Evolutionary conservation across 164 flowering plant species (phyloP), one percentile per base, ranked within the genome.

Genomic region (Brasenia schreberi): DNA sequence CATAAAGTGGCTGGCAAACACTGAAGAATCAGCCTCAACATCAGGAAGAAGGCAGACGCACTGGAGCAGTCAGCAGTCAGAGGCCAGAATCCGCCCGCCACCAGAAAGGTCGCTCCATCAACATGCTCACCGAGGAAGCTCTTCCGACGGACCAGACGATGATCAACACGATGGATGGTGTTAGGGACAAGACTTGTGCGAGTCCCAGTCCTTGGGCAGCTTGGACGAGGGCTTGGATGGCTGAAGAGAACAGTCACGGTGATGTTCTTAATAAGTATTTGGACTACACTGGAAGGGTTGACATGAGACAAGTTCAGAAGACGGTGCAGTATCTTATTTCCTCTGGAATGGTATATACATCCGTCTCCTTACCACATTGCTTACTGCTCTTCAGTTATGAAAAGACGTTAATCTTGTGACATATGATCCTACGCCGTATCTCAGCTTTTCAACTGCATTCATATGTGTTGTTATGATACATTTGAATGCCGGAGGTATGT

Each of bases 191-290:
- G 65, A 81, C 83, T 1, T 82, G 85, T 59, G 81, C 80, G 17
- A 80, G 85, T 70, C 78, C 65, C 11, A 74, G 81, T 67, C 62
- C 85, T 18, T 83, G 85, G 87, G 87, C 85, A 1, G 64, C 74
- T 12, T 83, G 87, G 85, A 78, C 73, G 1, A 75, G 85, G 74
- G 78, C 83, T 19, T 83, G 85, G 87, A 80, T 85, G 14, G 83
- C 83, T 53, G 87, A 83, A 69, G 87, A 83, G 69, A 69, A 69
- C 63, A 64, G 63, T 39, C 71, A 69, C n/a, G 71, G 71, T 11
- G 71, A 69, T 49, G 61, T 83, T 42, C 82, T 83, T 23, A 81
- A 81, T 78, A 80, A 77, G 71, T 83, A 83, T 67, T 81, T 83
- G 63, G 79, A 83, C 59, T 76, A 81, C 23, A 65, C 75, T 64